Evolutionary conservation across 2,329 filamentous ascomycete genomes (phyloP), one percentile per base, ranked within the genome.

Genomic region (Rosellinia necatrix): DNA sequence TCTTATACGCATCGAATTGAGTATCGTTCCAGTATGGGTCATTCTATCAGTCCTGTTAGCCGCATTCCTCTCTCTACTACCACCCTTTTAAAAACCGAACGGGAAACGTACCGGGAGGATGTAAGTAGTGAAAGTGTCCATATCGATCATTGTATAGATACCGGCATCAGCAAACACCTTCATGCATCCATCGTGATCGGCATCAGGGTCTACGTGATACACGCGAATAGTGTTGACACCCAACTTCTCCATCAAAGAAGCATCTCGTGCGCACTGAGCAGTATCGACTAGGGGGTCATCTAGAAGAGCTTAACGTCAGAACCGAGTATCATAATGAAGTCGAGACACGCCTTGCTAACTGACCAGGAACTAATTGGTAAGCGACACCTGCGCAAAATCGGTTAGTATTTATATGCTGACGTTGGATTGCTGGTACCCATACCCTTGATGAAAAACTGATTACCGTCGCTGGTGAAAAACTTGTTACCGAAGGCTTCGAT

Each of bases 381-480:
- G 90, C 88, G 67, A 94, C 80, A 60, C 89, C 90, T 91, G 66
- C 6, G 15, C 7, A 30, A 27, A 37, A 32, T 15, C n/a, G 43
- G 53, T 62, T 43, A 62, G 59, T 47, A 38, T 13, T 15, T 37
- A 19, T 43, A 8, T 12, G 34, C 24, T 34, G 19, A 22, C 6
- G 17, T 7, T 17, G 29, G 7, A 10, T 42, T 24, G 15, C 7
- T 9, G 42, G 21, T 12, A 52, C 22, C 38, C 71, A 47, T 73
- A 89, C 90, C 90, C 76, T 92, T 94, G 72, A 94, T 82, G 73
- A 85, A 94, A 79, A 90, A 96, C 70, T 96, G 91, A 27, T 86
- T 80, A 62, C 91, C 91, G 71, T 92, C 84, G 67, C 83, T 84
- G 64, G 85, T 86, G 77, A 96, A 96, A 78, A 96, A 91, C 75